phyloP scores from a whole-genome alignment of 2,329 filamentous ascomycete genomes.

The Lasiodiplodia sp. region DNA sequence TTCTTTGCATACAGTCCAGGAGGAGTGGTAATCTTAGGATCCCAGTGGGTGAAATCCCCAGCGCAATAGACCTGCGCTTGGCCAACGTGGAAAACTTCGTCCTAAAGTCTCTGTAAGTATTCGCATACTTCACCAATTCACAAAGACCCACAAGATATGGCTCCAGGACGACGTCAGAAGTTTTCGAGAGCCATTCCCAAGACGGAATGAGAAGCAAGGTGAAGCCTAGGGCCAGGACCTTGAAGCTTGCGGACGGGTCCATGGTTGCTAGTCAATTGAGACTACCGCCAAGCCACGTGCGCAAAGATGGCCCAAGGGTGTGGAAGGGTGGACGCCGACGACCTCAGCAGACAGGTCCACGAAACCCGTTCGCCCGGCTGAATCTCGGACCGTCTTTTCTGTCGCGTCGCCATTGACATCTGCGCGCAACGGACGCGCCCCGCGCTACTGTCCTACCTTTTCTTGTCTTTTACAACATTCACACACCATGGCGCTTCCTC shows the following conservation, averaged over 20 bases:
- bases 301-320: background rate
- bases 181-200: constrained; percentile 52
- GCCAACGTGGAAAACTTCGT: constrained; percentile 87
- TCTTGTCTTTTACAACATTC: background rate
- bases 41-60: constrained; percentile 79
- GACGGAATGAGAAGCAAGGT: constrained; percentile 29
- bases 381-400: background rate
- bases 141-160: constrained; percentile 63
- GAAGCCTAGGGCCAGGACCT: constrained; percentile 27
- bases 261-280: constrained; percentile 19
- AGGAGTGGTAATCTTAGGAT: constrained; percentile 96
- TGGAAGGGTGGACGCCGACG: background rate
- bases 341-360: constrained; percentile 2
- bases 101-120: constrained; percentile 56
- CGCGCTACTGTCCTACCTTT: background rate
- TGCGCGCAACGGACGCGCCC: background rate
- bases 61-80: constrained; percentile 89
- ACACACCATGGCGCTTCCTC: constrained; percentile 65
- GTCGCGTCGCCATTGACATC: constrained; percentile 3
- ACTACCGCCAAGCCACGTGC: constrained; percentile 1
- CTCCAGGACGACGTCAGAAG: constrained; percentile 60
- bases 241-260: constrained; percentile 27
- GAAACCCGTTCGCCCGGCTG: constrained; percentile 14
- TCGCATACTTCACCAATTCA: background rate
- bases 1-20: constrained; percentile 70